Evolutionary conservation across 2,329 filamentous ascomycete genomes (phyloP), one percentile per base, ranked within the genome.

Genomic region (Neonectria magnoliae): DNA sequence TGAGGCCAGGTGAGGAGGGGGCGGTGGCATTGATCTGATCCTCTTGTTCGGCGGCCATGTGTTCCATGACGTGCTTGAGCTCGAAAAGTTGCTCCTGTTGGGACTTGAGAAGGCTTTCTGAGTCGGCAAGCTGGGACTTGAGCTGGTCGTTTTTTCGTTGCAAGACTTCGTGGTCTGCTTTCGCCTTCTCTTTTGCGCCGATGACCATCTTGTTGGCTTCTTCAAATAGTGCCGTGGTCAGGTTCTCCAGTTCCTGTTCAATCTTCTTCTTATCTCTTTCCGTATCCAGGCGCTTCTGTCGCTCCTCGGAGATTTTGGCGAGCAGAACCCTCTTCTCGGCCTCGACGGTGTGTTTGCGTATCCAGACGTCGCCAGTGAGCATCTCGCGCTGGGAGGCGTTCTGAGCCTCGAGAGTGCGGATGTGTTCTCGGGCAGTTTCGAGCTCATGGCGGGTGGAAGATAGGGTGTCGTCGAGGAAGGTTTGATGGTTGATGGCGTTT

Each of bases 181-280:
- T 90, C 9, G 96, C 94, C 66, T 97, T 93, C 77, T 94, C 93
- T 75, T 97, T 93, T 41, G 95, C 95, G 16, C 73, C 77, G 44
- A 95, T 93, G 57, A 99, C 96, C 95, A 99, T 98, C 85, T 92
- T 94, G 81, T 99, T 98, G 54, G 96, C 96, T 83, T 99, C 95
- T 76, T 98, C 94, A 68, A 99, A 99, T n/a, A 99, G 85, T 29
- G 93, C 94, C 1, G 93, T 90, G 0, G 96, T 98, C 68, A 99
- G 80, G 57, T 89, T 93, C 80, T 98, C 96, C 50, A 99, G 82
- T 79, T 99, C 96, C 71, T 92, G 90, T 78, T 99, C 96, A 31
- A 98, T 97, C 68, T 90, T 90, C 78, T 91, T 93, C 83, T 96
- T 97, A 60, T 93, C 92, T 77, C 88, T 90, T 75, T 94, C 91